Percentiles rank a stretch among this genome's conserved stretches.
Evolutionary conservation across 176 grass and related monocot genomes (phyloP).

Genomic region (Thalia dealbata): DNA sequence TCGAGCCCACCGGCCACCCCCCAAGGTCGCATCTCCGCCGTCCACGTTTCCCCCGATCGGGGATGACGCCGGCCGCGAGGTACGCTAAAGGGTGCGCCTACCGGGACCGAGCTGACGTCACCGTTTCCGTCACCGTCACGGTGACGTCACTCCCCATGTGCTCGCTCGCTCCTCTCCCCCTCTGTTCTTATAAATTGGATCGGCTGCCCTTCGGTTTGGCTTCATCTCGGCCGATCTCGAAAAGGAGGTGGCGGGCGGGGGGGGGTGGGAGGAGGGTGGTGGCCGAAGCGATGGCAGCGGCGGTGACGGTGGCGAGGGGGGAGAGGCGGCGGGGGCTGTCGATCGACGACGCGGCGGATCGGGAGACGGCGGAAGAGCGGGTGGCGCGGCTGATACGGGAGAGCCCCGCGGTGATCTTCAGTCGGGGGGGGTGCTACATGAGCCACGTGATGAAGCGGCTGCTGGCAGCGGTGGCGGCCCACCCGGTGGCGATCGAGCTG

Average conservation of each 20-base stretch:
- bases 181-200: neutral
- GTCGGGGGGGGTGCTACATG: slow-evolving; percentile 33
- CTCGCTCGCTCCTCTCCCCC: neutral
- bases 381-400: slow-evolving; percentile 29
- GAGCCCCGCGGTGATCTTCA: slow-evolving; percentile 29
- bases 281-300: neutral
- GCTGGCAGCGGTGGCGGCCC: slow-evolving; percentile 21
- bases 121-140: too few species aligned
- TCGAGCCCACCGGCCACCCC: too few species aligned
- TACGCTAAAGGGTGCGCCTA: too few species aligned
- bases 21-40: too few species aligned
- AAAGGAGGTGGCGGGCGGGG: too few species aligned
- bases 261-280: too few species aligned
- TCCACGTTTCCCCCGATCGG: too few species aligned
- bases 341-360: slow-evolving; percentile 4
- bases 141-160: too few species aligned
- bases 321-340: neutral
- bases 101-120: too few species aligned
- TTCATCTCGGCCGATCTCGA: neutral
- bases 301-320: neutral
- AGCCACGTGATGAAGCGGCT: slow-evolving; percentile 30
- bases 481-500: slow-evolving; percentile 29
- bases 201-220: neutral
- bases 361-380: slow-evolving; percentile 15
- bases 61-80: too few species aligned